Evolutionary conservation across 495 filamentous ascomycete species (phyloP).

Genomic region (Chlorociboria aeruginascens): DNA sequence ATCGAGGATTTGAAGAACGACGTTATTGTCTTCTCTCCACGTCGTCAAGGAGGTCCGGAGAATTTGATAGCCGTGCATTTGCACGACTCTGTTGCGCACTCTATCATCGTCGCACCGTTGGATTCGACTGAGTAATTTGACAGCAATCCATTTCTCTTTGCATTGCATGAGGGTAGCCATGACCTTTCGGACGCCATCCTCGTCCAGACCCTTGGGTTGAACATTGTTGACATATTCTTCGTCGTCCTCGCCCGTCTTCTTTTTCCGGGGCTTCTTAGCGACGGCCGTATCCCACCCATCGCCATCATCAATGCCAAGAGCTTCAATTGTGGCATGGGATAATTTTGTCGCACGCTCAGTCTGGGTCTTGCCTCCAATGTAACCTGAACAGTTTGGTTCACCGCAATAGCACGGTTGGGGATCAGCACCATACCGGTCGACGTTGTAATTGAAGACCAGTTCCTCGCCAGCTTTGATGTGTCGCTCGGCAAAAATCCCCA

Average conservation of each 20-base stretch:
- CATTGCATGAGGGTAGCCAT: slow-evolving; percentile 98
- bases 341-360: slow-evolving; percentile 91
- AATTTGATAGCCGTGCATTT: slow-evolving; percentile 96
- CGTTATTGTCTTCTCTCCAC: slow-evolving; percentile 80
- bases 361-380: slow-evolving; percentile 95
- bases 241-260: slow-evolving; percentile 88
- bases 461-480: slow-evolving; percentile 83
- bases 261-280: slow-evolving; percentile 80
- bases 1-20: slow-evolving; percentile 79
- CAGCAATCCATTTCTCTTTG: slow-evolving; percentile 98
- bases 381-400: slow-evolving; percentile 89
- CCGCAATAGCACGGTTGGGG: slow-evolving; percentile 95
- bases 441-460: slow-evolving; percentile 99
- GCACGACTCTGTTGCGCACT: slow-evolving; percentile 77
- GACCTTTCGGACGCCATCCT: slow-evolving; percentile 87
- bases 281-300: slow-evolving; percentile 86
- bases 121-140: slow-evolving; percentile 84
- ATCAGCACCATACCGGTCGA: slow-evolving; percentile 94
- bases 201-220: slow-evolving; percentile 70
- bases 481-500: slow-evolving; percentile 96
- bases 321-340: slow-evolving; percentile 81
- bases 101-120: slow-evolving; percentile 83
- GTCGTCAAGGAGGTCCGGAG: slow-evolving; percentile 71
- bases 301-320: slow-evolving; percentile 87
- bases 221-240: slow-evolving; percentile 94